These are phyloP conservation scores for Fusarium cicatricum DNA, from an alignment of 2,329 filamentous ascomycete species.

Conservation along the genomic window DNA sequence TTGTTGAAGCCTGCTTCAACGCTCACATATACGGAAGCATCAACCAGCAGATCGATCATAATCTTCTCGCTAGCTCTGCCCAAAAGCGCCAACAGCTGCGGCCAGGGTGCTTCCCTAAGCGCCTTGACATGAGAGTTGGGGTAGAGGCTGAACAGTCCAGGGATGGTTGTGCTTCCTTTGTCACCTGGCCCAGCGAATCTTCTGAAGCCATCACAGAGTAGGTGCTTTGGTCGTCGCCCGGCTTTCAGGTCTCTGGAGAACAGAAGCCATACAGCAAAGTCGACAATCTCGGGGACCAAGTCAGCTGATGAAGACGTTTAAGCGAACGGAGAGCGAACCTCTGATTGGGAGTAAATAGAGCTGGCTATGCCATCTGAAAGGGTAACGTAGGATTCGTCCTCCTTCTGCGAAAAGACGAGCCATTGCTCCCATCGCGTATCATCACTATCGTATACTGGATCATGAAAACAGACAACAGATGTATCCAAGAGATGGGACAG, in stretches of 20 bases:
- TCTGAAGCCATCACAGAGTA: conserved; percentile 86
- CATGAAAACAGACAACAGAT: conserved; percentile 68
- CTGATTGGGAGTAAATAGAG: conserved; percentile 65
- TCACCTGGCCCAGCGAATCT: conserved; percentile 50
- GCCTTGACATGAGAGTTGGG: conserved; percentile 75
- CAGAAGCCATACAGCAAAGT: conserved; percentile 79
- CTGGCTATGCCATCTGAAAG: conserved; percentile 56
- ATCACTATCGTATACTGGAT: conserved; percentile 39
- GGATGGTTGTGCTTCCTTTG: conserved; percentile 58
- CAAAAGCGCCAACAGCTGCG: conserved; percentile 74
- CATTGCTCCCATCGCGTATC: conserved; percentile 63
- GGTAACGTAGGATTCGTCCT: conserved; percentile 65
- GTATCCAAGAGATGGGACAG: conserved; percentile 72
- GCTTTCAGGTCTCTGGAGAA: conserved; percentile 66
- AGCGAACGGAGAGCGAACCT: conserved; percentile 56
- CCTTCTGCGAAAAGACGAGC: conserved; percentile 67
- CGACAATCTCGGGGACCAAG: conserved; percentile 67
- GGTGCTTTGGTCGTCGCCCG: conserved; percentile 68
- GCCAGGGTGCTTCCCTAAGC: conserved; percentile 78
- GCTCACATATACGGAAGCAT: conserved; percentile 78
- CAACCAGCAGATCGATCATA: conserved; percentile 79
- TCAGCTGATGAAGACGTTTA: conserved; percentile 18
- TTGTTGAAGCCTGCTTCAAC: conserved; percentile 69
- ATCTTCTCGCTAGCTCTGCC: conserved; percentile 79
- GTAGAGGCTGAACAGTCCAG: conserved; percentile 69